These are phyloP conservation scores for Tricholoma hemisulphureum DNA, from an alignment of 768 basidiomycete species.

Conservation along the genomic window DNA sequence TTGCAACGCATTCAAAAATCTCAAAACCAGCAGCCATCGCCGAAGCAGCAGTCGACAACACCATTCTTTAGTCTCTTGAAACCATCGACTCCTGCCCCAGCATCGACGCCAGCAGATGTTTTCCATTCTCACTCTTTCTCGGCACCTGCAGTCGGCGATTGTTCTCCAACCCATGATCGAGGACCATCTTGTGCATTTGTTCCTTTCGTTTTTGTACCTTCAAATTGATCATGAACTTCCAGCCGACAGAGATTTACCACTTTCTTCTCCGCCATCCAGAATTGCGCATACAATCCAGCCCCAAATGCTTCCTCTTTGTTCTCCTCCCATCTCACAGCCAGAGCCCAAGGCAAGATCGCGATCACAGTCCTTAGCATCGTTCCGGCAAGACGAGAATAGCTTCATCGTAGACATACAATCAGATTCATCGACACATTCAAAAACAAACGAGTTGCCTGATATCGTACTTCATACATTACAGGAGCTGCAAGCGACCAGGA, in stretches of 20 bases:
- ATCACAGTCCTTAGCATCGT: conserved; percentile 1
- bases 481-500: conserved; percentile 9
- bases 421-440: not conserved
- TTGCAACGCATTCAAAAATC: conserved; percentile 8
- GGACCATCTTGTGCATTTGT: conserved; percentile 1
- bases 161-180: not conserved
- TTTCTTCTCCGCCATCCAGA: conserved; percentile 3
- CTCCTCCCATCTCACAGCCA: conserved; percentile 13
- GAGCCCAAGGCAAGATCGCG: conserved; percentile 7
- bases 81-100: not conserved
- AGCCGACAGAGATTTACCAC: not conserved
- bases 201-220: not conserved
- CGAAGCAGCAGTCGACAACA: not conserved
- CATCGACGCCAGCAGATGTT: not conserved
- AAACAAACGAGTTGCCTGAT: conserved; percentile 8
- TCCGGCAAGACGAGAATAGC: not conserved
- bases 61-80: conserved; percentile 12
- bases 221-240: not conserved
- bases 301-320: conserved; percentile 14
- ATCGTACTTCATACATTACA: conserved; percentile 14
- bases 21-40: not conserved
- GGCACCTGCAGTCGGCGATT: not conserved
- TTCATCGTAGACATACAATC: not conserved
- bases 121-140: not conserved
- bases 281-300: conserved; percentile 4